These are phyloP conservation scores for Colletotrichum sp. DNA, from an alignment of 2,329 filamentous ascomycete species.

Conservation along the genomic window DNA sequence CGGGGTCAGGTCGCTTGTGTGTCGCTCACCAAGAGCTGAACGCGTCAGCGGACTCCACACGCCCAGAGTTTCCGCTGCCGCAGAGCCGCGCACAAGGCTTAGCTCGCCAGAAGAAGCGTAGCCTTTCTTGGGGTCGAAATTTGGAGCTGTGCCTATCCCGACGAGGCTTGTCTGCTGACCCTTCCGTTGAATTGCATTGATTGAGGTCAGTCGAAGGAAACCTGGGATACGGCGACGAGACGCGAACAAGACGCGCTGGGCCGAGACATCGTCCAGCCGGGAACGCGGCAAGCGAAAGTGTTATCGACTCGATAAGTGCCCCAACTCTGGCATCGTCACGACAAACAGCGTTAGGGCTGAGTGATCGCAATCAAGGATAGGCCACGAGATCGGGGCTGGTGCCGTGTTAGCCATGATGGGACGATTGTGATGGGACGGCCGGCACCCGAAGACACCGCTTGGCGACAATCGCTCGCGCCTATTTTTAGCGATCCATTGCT, in stretches of 20 bases:
- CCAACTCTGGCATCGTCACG: background rate
- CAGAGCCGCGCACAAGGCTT: constrained; percentile 20
- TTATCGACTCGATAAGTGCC: background rate
- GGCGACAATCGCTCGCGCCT: background rate
- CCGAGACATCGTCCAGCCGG: background rate
- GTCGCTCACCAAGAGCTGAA: background rate
- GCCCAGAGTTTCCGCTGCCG: constrained; percentile 15
- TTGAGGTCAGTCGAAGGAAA: background rate
- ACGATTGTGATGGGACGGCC: background rate
- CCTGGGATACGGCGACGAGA: background rate
- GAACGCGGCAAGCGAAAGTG: background rate
- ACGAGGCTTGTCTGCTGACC: background rate
- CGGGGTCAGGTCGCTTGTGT: background rate
- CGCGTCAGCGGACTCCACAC: constrained; percentile 17
- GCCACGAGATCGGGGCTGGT: background rate
- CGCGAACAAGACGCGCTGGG: background rate
- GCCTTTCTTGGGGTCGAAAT: background rate
- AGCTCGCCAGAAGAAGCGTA: background rate
- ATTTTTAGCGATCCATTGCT: background rate
- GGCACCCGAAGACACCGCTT: background rate
- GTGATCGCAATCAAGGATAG: background rate
- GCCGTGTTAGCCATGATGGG: background rate
- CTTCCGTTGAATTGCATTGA: background rate
- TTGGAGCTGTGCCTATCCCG: background rate
- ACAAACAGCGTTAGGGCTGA: background rate